Percentiles rank a stretch among this genome's conserved stretches.
These are phyloP conservation scores for Sphagnum fallax DNA, from an alignment of 228 moss, liverwort and hornwort species.

Conservation along the genomic window DNA sequence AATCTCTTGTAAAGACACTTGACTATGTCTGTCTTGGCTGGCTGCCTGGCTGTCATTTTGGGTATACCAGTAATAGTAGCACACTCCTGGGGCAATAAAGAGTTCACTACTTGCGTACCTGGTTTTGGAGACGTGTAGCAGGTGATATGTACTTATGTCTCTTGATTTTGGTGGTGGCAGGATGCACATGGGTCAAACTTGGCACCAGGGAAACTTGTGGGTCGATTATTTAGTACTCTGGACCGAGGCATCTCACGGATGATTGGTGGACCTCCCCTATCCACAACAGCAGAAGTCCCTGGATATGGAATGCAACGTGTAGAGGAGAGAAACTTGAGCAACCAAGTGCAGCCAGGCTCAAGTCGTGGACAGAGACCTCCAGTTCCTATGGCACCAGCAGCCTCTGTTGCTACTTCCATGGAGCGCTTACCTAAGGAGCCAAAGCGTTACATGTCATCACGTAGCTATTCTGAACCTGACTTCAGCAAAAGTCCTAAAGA, in stretches of 20 bases:
- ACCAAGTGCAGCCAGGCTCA: constrained; percentile 21
- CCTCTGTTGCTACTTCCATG: constrained; percentile 59
- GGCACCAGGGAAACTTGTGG: constrained; percentile 78
- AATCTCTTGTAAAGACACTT: no score
- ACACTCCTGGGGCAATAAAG: no score
- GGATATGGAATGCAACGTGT: constrained; percentile 29
- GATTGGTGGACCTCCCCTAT: constrained; percentile 82
- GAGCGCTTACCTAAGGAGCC: constrained; percentile 68
- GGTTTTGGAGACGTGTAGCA: no score
- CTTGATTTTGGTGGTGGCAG: constrained; percentile 24
- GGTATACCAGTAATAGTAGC: no score
- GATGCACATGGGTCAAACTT: constrained; percentile 67
- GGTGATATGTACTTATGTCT: no score
- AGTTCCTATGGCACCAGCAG: constrained; percentile 56
- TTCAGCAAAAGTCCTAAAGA: constrained; percentile 70
- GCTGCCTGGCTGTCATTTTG: no score
- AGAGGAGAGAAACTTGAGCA: constrained; percentile 32
- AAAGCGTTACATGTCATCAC: constrained; percentile 45
- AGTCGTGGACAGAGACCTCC: constrained; percentile 38
- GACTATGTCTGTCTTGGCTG: no score
- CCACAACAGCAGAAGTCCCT: constrained; percentile 30
- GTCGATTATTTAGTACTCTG: constrained; percentile 39
- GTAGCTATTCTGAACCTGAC: constrained; percentile 93
- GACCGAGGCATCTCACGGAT: constrained; percentile 73
- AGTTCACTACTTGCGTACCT: no score